Evolutionary conservation across 1,284 basidiomycete species (phyloP).

Genomic region (Irpex sp.): DNA sequence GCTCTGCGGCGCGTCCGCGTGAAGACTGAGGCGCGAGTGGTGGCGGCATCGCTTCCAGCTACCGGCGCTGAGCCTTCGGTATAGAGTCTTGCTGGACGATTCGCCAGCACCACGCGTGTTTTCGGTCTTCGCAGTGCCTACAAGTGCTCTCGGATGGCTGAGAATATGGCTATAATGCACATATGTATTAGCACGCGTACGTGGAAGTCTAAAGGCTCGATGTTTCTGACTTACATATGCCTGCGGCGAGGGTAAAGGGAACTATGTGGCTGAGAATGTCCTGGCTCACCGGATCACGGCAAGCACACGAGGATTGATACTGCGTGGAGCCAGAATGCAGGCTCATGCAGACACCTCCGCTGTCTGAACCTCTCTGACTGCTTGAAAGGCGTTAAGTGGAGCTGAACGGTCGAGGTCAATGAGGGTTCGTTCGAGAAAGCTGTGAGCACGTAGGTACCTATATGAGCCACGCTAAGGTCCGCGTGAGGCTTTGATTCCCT

Average conservation of each 20-base stretch:
- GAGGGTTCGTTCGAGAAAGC: no score
- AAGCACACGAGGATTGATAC: not conserved
- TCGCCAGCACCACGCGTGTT: not conserved
- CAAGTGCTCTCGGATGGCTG: not conserved
- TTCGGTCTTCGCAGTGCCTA: not conserved
- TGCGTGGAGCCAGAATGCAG: not conserved
- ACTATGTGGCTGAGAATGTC: not conserved
- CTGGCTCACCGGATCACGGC: not conserved
- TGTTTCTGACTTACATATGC: not conserved
- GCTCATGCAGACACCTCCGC: not conserved
- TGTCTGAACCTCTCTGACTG: no score
- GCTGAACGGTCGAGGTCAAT: no score
- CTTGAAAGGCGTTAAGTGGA: no score
- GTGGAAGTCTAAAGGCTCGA: not conserved
- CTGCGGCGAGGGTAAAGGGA: not conserved
- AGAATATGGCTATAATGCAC: not conserved
- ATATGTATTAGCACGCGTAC: not conserved
- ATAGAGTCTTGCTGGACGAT: not conserved
- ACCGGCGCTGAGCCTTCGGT: not conserved
- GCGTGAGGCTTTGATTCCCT: no score
- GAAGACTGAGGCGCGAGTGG: not conserved
- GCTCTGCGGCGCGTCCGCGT: not conserved
- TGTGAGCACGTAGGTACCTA: no score
- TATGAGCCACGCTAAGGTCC: no score
- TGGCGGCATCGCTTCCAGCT: not conserved